Percentiles rank a stretch among this genome's conserved stretches.
These are phyloP conservation scores for Gracilaria vermiculophylla DNA, from an alignment of 23 red algal genomes.

Conservation along the genomic window DNA sequence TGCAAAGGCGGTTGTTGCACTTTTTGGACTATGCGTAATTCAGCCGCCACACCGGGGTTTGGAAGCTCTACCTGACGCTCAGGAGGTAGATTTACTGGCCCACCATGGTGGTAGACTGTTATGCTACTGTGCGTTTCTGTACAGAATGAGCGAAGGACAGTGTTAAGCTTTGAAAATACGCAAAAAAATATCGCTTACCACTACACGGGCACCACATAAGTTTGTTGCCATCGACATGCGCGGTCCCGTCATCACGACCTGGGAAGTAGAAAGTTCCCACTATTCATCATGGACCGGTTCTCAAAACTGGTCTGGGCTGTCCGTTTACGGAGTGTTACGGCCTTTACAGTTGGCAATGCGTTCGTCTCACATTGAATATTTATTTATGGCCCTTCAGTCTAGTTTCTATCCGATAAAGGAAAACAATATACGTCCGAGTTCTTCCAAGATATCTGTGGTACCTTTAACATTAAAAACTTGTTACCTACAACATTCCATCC, in stretches of 20 bases:
- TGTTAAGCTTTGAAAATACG: too few species aligned
- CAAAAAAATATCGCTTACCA: too few species aligned
- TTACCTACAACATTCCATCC: too few species aligned
- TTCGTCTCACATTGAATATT: neutral
- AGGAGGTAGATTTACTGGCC: too few species aligned
- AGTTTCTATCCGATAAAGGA: neutral
- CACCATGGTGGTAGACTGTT: too few species aligned
- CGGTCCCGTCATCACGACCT: neutral
- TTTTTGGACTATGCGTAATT: neutral
- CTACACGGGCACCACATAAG: too few species aligned
- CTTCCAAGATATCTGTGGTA: too few species aligned
- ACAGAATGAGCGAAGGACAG: too few species aligned
- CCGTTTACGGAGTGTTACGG: neutral
- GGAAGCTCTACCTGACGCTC: too few species aligned
- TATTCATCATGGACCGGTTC: slow-evolving; percentile 7
- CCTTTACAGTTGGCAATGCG: neutral
- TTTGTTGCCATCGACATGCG: too few species aligned
- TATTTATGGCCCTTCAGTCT: neutral
- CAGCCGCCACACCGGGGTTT: too few species aligned
- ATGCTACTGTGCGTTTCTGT: too few species aligned
- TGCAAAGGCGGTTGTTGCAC: neutral
- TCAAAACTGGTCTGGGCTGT: neutral
- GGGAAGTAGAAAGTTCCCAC: neutral
- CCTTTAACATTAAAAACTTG: neutral
- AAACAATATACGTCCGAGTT: neutral